Conservation (phyloP, 805 yeast genomes). For the Lipomyces yamadae region DNA sequence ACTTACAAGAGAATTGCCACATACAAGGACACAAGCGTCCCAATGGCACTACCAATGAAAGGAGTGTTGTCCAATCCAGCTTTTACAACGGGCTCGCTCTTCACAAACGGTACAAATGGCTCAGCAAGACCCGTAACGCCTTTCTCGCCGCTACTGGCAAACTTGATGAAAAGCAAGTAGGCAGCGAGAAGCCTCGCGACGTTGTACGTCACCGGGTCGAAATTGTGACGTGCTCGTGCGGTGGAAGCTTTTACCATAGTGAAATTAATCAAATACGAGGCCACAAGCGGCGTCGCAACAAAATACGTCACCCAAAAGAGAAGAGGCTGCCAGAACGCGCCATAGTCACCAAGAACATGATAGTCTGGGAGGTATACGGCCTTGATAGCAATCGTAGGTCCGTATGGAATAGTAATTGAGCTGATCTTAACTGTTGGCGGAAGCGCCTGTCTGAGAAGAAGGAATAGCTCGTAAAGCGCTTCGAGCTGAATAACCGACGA, state of each 20-base stretch:
- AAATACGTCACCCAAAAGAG: slow-evolving; percentile 39
- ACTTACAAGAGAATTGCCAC: slow-evolving; percentile 27
- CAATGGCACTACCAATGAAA: slow-evolving; percentile 24
- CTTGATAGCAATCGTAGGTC: slow-evolving; percentile 3
- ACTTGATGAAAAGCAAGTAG: slow-evolving; percentile 53
- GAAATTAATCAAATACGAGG: slow-evolving; percentile 46
- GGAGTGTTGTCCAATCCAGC: slow-evolving; percentile 28
- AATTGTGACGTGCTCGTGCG: slow-evolving; percentile 25
- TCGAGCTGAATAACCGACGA: slow-evolving; percentile 13
- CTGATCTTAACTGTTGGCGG: slow-evolving; percentile 14
- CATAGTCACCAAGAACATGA: slow-evolving; percentile 17
- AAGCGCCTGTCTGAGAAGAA: slow-evolving; percentile 13
- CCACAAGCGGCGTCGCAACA: slow-evolving; percentile 42
- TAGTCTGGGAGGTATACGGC: slow-evolving; percentile 32
- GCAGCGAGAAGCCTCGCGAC: slow-evolving; percentile 39
- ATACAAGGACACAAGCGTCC: slow-evolving; percentile 27
- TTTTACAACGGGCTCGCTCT: slow-evolving; percentile 47
- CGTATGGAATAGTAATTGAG: slow-evolving; percentile 11
- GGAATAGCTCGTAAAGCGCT: slow-evolving; percentile 16
- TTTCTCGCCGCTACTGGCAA: slow-evolving; percentile 10
- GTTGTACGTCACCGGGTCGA: slow-evolving; percentile 38
- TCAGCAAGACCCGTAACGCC: slow-evolving; percentile 15
- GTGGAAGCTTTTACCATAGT: slow-evolving; percentile 34
- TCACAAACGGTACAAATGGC: slow-evolving; percentile 50
- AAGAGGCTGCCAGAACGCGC: slow-evolving; percentile 41